Percentiles rank a stretch among this genome's conserved stretches.
These are phyloP conservation scores for Dichomitus squalens DNA, from an alignment of 1,284 basidiomycete species.

Conservation along the genomic window DNA sequence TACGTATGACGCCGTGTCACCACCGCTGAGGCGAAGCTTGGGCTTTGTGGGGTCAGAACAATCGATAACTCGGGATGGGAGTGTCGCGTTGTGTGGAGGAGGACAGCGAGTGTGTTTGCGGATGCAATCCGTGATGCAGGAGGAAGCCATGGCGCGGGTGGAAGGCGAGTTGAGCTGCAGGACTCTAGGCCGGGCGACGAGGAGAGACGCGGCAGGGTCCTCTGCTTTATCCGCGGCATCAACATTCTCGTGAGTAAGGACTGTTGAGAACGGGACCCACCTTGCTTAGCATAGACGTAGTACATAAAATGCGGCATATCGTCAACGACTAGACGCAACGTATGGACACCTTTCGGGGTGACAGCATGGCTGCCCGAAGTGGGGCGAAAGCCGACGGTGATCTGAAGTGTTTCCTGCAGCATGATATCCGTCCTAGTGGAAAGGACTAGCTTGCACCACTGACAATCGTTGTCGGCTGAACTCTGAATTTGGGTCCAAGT, in stretches of 20 bases:
- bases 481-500: constrained; percentile 8
- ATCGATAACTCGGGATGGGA: constrained; percentile 9
- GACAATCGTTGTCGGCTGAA: constrained; percentile 3
- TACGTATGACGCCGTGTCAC: constrained; percentile 5
- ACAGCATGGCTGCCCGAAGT: constrained; percentile 2
- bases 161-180: constrained; percentile 1
- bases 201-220: constrained; percentile 1
- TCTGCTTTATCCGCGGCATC: neutral
- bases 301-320: constrained; percentile 11
- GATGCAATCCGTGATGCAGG: constrained; percentile 9
- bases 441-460: constrained; percentile 12
- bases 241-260: neutral
- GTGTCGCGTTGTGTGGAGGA: constrained; percentile 5
- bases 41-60: constrained; percentile 10
- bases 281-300: constrained; percentile 11
- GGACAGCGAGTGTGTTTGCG: constrained; percentile 10
- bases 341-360: constrained; percentile 15
- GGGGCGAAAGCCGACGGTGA: constrained; percentile 9
- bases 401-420: constrained; percentile 1
- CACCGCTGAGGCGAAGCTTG: constrained; percentile 1
- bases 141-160: neutral
- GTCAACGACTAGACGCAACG: constrained; percentile 8
- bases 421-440: constrained; percentile 4
- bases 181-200: constrained; percentile 1
- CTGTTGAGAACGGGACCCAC: neutral